A percentile compares a stretch with the other conserved stretches of the same genome.
Evolutionary conservation across 202 grass and related monocot genomes (phyloP).

Genomic region (Panicum hallii): DNA sequence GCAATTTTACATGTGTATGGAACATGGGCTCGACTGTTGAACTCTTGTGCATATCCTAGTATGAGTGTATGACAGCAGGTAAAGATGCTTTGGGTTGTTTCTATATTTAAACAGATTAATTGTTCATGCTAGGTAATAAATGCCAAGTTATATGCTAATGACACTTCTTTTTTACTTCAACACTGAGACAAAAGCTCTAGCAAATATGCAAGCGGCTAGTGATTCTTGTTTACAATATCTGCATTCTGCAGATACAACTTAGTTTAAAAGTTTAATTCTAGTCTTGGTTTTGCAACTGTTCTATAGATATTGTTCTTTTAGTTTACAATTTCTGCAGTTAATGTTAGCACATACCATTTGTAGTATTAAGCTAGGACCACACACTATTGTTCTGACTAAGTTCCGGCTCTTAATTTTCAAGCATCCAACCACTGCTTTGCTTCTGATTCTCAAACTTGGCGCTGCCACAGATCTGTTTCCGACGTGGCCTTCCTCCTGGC

Average conservation of each 20-base stretch:
- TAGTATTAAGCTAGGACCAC: neutral
- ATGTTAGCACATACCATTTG: neutral
- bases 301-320: neutral
- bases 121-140: conserved; percentile 19
- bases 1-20: neutral
- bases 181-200: conserved; percentile 13
- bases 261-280: neutral
- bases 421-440: neutral
- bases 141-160: neutral
- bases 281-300: neutral
- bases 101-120: neutral
- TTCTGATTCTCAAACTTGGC: conserved; percentile 32
- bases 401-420: neutral
- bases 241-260: neutral
- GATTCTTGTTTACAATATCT: neutral
- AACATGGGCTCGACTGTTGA: neutral
- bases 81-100: conserved; percentile 7
- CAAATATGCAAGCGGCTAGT: conserved; percentile 9
- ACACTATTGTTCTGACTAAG: neutral
- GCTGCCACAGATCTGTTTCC: conserved; percentile 74
- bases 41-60: neutral
- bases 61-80: neutral
- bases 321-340: neutral
- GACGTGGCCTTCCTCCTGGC: conserved; percentile 90
- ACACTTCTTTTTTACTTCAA: conserved; percentile 14